phyloP scores from a whole-genome alignment of 2,329 filamentous ascomycete genomes.

The Neospermospora avenae region DNA sequence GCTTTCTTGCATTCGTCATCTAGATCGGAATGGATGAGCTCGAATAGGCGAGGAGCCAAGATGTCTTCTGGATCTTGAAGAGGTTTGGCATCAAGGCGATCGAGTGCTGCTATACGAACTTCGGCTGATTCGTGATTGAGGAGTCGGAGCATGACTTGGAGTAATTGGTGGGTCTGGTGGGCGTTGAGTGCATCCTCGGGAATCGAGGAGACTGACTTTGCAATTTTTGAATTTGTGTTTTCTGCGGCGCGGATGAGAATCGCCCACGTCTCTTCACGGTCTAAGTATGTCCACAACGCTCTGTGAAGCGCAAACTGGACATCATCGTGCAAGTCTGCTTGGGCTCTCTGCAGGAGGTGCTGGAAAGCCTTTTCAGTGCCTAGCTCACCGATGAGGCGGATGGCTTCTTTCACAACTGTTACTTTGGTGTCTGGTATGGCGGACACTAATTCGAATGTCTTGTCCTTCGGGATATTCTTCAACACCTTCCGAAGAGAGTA shows the following conservation, averaged over 20 bases:
- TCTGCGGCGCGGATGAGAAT: slow-evolving; percentile 8
- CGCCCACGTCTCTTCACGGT: slow-evolving; percentile 8
- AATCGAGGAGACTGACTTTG: slow-evolving; percentile 7
- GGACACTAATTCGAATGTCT: slow-evolving; percentile 3
- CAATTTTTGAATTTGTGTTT: slow-evolving; percentile 1
- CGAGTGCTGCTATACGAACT: slow-evolving; percentile 10
- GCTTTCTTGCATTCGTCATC: slow-evolving; percentile 6
- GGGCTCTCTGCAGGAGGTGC: slow-evolving; percentile 7
- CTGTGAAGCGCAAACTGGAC: slow-evolving; percentile 15
- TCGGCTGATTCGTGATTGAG: slow-evolving; percentile 8
- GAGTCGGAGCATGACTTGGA: slow-evolving; percentile 3
- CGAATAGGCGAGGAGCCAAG: slow-evolving; percentile 8
- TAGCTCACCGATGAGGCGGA: slow-evolving; percentile 16
- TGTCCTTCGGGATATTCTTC: not conserved
- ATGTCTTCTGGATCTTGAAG: slow-evolving; percentile 4
- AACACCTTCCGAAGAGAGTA: slow-evolving; percentile 10
- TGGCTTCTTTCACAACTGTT: slow-evolving; percentile 16
- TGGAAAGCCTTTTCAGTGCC: slow-evolving; percentile 10
- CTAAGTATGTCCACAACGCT: slow-evolving; percentile 7
- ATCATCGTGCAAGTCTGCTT: slow-evolving; percentile 9
- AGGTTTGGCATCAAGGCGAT: not conserved
- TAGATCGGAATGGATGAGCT: slow-evolving; percentile 1
- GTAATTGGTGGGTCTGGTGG: not conserved
- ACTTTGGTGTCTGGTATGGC: slow-evolving; percentile 12
- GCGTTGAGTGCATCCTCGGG: not conserved